These are phyloP conservation scores for Phaeotremella fagi DNA, from an alignment of 768 basidiomycete genomes.

Conservation along the genomic window DNA sequence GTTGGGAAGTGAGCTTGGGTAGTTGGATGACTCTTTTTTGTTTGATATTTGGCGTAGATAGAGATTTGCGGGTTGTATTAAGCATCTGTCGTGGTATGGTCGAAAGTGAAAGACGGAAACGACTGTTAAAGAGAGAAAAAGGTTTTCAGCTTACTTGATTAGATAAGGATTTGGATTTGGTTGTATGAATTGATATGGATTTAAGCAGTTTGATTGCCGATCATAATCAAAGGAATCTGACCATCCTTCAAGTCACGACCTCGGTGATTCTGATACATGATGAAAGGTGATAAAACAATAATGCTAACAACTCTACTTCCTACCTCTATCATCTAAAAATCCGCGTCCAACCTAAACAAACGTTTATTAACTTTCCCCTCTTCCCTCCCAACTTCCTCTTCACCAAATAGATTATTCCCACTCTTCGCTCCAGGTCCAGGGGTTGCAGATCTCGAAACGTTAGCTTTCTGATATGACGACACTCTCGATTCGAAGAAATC, in stretches of 20 bases:
- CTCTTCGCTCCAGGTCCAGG: slow-evolving; percentile 15
- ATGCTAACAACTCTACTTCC: not conserved
- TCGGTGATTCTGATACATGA: no score
- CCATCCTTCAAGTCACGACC: not conserved
- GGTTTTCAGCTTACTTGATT: no score
- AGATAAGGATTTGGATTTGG: no score
- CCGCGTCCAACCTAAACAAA: slow-evolving; percentile 49
- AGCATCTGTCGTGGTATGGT: no score
- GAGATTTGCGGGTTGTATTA: no score
- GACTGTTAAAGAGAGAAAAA: no score
- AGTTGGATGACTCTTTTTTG: not conserved
- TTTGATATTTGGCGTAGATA: not conserved
- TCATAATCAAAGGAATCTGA: no score
- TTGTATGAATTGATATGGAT: no score
- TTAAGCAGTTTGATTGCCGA: no score
- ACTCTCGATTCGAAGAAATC: slow-evolving; percentile 97
- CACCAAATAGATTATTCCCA: no score
- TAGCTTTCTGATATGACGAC: slow-evolving; percentile 56
- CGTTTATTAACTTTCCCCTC: slow-evolving; percentile 19
- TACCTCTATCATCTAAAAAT: slow-evolving; percentile 43
- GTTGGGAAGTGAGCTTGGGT: not conserved
- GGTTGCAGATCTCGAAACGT: slow-evolving; percentile 42
- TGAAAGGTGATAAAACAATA: not conserved
- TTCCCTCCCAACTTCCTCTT: not conserved
- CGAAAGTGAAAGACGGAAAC: no score